Base-by-base conservation (phyloP, 208 protist species). In the Eutreptiella sp. region DNA sequence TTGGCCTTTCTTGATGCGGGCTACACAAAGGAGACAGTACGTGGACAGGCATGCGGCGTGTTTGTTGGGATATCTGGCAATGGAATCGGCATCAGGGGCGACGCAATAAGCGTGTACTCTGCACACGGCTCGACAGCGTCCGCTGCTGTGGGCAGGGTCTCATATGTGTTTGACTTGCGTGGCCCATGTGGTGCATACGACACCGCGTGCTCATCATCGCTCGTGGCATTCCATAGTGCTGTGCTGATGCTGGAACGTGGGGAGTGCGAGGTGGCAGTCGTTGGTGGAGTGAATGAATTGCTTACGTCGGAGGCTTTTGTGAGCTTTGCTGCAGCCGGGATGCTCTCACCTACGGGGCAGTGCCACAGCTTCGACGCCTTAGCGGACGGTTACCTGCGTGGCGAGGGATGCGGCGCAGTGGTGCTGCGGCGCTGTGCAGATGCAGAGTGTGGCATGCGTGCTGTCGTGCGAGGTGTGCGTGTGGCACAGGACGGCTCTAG, bases 161-260 rank as follows among this genome's bases (percentile, higher is more conserved):
- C 81, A 1, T 83, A 75, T 50, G 26, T 38, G 16, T 71, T 73
- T 35, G 80, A 80, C 52, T 66, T 85, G 16, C 46, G 48, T 11
- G 84, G 84, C 0, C 73, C 81, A 5, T 72, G 55, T n/a, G 9
- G 85, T n/a, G 61, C 66, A 7, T n/a, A 82, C 9, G 84, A 90
- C 57, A 87, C 83, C 4, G 84, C 84, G 11, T 90, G 84, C 60
- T 83, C 76, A 7, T 75, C 70, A 0, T 77, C 84, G 9, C 66
- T 90, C 2, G 73, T 81, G 4, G 82, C 84, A 4, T 11, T 80
- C 11, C 68, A 89, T 54, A 28, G 76, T 3, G 84, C 73, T 4
- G 32, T 19, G 29, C 4, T 60, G 31, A 54, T 46, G 31, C 19
- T 90, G n/a, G 43, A 26, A 9, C 21, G 31, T 11, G 50, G 50